phyloP scores from a whole-genome alignment of 2,329 filamentous ascomycete species.

The Paecilomyces fulvus region DNA sequence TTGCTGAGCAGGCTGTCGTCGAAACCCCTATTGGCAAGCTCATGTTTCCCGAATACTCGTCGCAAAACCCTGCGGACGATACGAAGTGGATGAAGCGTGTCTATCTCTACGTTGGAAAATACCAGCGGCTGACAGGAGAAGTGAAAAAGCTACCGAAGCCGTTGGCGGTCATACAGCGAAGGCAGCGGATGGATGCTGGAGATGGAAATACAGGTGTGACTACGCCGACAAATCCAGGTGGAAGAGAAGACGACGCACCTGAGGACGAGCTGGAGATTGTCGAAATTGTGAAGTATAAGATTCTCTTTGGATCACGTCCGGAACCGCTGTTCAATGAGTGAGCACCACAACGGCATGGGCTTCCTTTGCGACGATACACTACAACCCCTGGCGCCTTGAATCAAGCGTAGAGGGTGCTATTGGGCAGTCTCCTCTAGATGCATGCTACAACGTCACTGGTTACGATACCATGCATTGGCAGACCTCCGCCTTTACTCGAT shows the following conservation, averaged over 20 bases:
- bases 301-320: slow-evolving; percentile 74
- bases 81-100: slow-evolving; percentile 83
- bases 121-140: slow-evolving; percentile 83
- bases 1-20: slow-evolving; percentile 10
- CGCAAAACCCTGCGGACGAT: slow-evolving; percentile 41
- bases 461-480: no score
- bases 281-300: slow-evolving; percentile 78
- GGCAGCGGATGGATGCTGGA: slow-evolving; percentile 16
- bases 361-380: neutral
- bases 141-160: slow-evolving; percentile 76
- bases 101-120: slow-evolving; percentile 77
- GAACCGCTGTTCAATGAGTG: slow-evolving; percentile 62
- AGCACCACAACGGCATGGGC: slow-evolving; percentile 1
- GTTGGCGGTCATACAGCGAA: slow-evolving; percentile 66
- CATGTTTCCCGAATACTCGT: slow-evolving; percentile 66
- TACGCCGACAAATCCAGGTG: slow-evolving; percentile 4
- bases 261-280: slow-evolving; percentile 55
- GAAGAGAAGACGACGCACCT: slow-evolving; percentile 25
- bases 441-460: no score
- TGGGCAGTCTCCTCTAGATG: no score
- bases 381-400: neutral
- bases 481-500: no score
- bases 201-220: slow-evolving; percentile 18
- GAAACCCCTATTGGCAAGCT: slow-evolving; percentile 60
- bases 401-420: neutral